Evolutionary conservation across 176 grass and related monocot genomes (phyloP).

Genomic region (Musa beccarii): DNA sequence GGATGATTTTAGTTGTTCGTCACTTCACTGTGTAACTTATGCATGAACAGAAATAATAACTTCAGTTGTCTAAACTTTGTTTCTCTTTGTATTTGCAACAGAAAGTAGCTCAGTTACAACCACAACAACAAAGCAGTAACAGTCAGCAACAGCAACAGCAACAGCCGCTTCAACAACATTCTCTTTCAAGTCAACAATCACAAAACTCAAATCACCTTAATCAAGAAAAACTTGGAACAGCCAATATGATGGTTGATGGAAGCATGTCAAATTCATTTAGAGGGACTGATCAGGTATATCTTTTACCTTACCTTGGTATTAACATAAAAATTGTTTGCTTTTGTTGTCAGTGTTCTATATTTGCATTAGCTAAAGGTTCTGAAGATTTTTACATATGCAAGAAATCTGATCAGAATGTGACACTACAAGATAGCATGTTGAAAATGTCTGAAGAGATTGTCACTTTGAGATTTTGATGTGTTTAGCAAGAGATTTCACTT

Average conservation of each 20-base stretch:
- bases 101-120: slow-evolving; percentile 69
- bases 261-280: slow-evolving; percentile 44
- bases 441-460: not conserved
- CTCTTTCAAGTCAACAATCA: slow-evolving; percentile 63
- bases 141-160: slow-evolving; percentile 43
- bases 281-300: slow-evolving; percentile 47
- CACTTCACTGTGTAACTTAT: not conserved
- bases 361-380: too few species aligned
- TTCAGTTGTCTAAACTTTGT: not conserved
- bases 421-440: too few species aligned
- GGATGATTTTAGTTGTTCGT: slow-evolving; percentile 11
- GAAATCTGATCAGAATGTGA: too few species aligned
- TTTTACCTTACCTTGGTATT: not conserved
- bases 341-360: not conserved
- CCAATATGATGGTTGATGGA: slow-evolving; percentile 52
- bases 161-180: slow-evolving; percentile 40
- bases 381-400: too few species aligned
- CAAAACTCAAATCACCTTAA: slow-evolving; percentile 58
- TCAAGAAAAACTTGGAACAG: slow-evolving; percentile 53
- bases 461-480: not conserved
- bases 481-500: not conserved
- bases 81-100: slow-evolving; percentile 64
- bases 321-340: not conserved
- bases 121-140: slow-evolving; percentile 48
- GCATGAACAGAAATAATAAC: not conserved